A percentile compares a stretch with the other conserved stretches of the same genome.
Evolutionary conservation across 139 green algal species (phyloP).

Genomic region (Astrephomene gubernaculifera): DNA sequence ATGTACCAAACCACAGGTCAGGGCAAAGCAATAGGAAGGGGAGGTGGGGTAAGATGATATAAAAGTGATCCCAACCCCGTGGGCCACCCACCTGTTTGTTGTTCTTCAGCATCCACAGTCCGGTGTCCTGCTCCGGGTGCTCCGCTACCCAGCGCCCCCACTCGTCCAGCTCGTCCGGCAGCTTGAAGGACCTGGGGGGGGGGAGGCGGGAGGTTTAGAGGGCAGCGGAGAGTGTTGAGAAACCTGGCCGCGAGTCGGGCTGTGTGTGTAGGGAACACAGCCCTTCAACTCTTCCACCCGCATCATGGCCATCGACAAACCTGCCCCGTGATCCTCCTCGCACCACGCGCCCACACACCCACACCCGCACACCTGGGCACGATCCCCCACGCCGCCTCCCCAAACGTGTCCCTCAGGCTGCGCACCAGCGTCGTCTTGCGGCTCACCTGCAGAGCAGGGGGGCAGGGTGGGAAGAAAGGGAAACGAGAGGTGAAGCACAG

Average conservation of each 20-base stretch:
- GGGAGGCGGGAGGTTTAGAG: too few relatives aligned
- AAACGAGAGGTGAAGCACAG: too few relatives aligned
- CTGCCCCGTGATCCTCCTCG: too few relatives aligned
- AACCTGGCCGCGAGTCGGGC: too few relatives aligned
- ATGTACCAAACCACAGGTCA: too few relatives aligned
- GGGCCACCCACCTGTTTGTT: conserved; percentile 71
- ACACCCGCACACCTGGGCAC: conserved; percentile 42
- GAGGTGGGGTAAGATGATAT: too few relatives aligned
- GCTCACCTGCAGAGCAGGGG: conserved; percentile 44
- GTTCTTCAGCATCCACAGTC: conserved; percentile 78
- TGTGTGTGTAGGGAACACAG: too few relatives aligned
- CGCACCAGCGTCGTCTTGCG: conserved; percentile 68
- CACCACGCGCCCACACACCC: neutral
- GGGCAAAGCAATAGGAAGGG: too few relatives aligned
- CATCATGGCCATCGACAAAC: too few relatives aligned
- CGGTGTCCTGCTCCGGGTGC: conserved; percentile 29
- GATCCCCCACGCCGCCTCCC: conserved; percentile 55
- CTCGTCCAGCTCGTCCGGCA: conserved; percentile 68
- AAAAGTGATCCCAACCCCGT: too few relatives aligned
- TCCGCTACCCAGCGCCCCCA: conserved; percentile 49
- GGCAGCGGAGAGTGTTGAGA: too few relatives aligned
- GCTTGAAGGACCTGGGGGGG: conserved; percentile 64
- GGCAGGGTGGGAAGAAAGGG: neutral
- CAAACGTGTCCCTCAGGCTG: conserved; percentile 60
- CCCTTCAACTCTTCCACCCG: too few relatives aligned